Percentiles rank a stretch among this genome's conserved stretches.
These are phyloP conservation scores for Aspergillus bertholletiae DNA, from an alignment of 495 filamentous ascomycete genomes.

Conservation along the genomic window DNA sequence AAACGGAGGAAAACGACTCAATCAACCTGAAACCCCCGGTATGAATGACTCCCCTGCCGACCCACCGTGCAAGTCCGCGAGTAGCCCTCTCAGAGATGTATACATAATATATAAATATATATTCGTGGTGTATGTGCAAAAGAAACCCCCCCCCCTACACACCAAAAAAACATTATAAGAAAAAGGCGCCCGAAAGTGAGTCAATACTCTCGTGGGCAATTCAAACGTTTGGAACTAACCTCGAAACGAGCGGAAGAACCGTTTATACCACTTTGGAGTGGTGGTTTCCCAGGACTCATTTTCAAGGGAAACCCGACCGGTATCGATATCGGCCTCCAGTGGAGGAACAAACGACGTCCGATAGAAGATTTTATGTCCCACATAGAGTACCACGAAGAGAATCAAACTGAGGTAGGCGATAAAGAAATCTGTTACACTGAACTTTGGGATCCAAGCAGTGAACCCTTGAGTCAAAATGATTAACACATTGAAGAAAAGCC, in stretches of 20 bases:
- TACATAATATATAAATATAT: not conserved
- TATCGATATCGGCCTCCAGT: constrained; percentile 47
- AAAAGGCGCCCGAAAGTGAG: not conserved
- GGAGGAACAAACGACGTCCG: constrained; percentile 38
- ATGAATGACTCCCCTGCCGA: too few species aligned
- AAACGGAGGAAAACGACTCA: not conserved
- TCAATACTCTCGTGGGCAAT: not conserved
- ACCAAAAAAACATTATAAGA: not conserved
- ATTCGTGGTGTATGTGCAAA: not conserved
- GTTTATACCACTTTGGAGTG: constrained; percentile 37
- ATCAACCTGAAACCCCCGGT: not conserved
- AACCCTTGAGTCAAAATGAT: constrained; percentile 70
- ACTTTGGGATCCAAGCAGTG: constrained; percentile 58
- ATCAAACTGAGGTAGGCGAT: constrained; percentile 61
- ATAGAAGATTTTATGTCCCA: constrained; percentile 54
- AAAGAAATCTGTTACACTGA: constrained; percentile 56
- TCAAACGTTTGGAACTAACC: not conserved
- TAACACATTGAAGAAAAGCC: constrained; percentile 60
- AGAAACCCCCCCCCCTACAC: too few species aligned
- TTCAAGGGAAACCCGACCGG: constrained; percentile 37
- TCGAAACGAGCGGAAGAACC: constrained; percentile 3
- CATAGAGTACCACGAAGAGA: constrained; percentile 54
- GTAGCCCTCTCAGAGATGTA: not conserved
- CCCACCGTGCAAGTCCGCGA: too few species aligned
- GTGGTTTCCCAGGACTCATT: constrained; percentile 45